Base-by-base conservation (phyloP, 345 rosid species). In the Bruguiera parviflora region DNA sequence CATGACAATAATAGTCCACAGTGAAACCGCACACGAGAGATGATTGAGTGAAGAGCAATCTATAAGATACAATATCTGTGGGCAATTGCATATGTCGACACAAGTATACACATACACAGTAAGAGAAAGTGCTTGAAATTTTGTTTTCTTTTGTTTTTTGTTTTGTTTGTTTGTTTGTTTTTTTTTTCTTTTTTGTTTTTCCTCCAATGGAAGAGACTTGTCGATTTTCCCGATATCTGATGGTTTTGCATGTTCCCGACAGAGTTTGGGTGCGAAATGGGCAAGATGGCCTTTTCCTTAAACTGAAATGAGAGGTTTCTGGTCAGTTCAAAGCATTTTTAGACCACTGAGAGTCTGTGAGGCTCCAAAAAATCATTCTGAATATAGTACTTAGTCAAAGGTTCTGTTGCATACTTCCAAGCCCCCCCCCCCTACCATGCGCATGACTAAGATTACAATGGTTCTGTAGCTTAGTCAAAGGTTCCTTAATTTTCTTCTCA, bases 221-320 rank as follows among this genome's bases (percentile, higher is more conserved):
- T 66, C 84, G 75, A 73, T 66, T 87, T 83, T 75, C 86, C 89
- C 83, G 73, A 82, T 84, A 86, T 58, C 89, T 80, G 86, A 87
- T 78, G 81, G 77, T 82, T 63, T 86, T 87, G 89, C 92, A 84
- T 87, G 96, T 86, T 89, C 92, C 96, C 91, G 87, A 89, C 91
- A 87, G 67, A 69, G 85, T 85, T 76, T 80, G 87, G 82, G 77
- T 75, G 86, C 77, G 71, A 87, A 84, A 83, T 81, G 85, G 47
- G 85, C 18, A 87, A 86, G 87, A 89, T 89, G 87, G 76, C 53
- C 59, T 89, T 87, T 11, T 82, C 96, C 87, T 58, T 77, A 76
- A 84, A 60, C 57, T 67, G 91, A 33, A 79, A 83, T 62, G 80
- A 62, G 72, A 73, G 72, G 79, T 77, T 87, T 55, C 16, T 64